These are phyloP conservation scores for Phaeotremella skinneri DNA, from an alignment of 768 basidiomycete genomes.

Conservation along the genomic window DNA sequence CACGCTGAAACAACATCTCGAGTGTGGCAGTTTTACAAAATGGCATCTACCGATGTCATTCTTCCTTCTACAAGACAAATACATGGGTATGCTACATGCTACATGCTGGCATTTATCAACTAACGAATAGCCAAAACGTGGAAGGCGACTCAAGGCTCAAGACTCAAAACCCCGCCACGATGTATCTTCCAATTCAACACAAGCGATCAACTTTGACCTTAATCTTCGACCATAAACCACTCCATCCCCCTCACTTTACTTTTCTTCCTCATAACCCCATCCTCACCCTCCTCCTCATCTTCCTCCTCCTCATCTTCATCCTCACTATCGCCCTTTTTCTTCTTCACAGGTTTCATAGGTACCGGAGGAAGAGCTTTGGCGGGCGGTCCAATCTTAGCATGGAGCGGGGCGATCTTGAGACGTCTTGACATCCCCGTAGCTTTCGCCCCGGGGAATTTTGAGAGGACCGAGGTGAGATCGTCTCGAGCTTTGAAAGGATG, in stretches of 20 bases:
- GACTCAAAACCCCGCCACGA: too few species aligned
- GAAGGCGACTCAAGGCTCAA: too few species aligned
- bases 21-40: too few species aligned
- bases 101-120: too few species aligned
- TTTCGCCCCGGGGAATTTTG: slow-evolving; percentile 37
- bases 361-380: slow-evolving; percentile 41
- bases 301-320: slow-evolving; percentile 39
- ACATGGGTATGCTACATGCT: too few species aligned
- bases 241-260: slow-evolving; percentile 32
- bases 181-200: too few species aligned
- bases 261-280: slow-evolving; percentile 15
- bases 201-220: neutral
- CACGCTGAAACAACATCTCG: too few species aligned
- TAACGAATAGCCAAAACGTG: too few species aligned
- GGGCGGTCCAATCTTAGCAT: slow-evolving; percentile 43
- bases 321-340: slow-evolving; percentile 36
- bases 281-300: slow-evolving; percentile 23
- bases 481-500: slow-evolving; percentile 24
- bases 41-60: too few species aligned
- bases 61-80: too few species aligned
- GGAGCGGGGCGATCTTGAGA: slow-evolving; percentile 34
- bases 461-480: slow-evolving; percentile 31
- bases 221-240: slow-evolving; percentile 46
- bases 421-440: slow-evolving; percentile 38
- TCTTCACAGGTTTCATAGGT: slow-evolving; percentile 39